phyloP scores from a whole-genome alignment of 2,329 filamentous ascomycete genomes.

The Xylariaceae sp. region DNA sequence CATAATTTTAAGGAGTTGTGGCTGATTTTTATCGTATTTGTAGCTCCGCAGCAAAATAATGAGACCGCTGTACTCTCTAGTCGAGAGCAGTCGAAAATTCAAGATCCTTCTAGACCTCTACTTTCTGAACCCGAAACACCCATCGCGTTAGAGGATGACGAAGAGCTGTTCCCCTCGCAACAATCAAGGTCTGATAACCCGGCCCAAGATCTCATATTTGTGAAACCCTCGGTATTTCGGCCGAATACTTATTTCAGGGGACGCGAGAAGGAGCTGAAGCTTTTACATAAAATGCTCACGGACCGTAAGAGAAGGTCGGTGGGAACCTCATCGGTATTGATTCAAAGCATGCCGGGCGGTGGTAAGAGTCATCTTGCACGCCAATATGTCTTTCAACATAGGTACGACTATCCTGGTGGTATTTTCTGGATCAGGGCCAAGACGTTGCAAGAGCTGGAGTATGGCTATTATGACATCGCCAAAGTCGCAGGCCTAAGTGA shows the following conservation, averaged over 20 bases:
- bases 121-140: slow-evolving; percentile 27
- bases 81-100: slow-evolving; percentile 26
- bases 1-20: slow-evolving; percentile 20
- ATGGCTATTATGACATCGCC: slow-evolving; percentile 62
- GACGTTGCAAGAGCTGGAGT: slow-evolving; percentile 51
- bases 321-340: slow-evolving; percentile 57
- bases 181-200: slow-evolving; percentile 25
- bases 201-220: slow-evolving; percentile 32
- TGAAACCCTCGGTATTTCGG: slow-evolving; percentile 51
- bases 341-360: slow-evolving; percentile 59
- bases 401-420: slow-evolving; percentile 55
- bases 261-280: slow-evolving; percentile 50
- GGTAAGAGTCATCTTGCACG: slow-evolving; percentile 65
- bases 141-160: slow-evolving; percentile 20
- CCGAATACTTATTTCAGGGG: slow-evolving; percentile 56
- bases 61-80: slow-evolving; percentile 28
- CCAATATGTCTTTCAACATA: slow-evolving; percentile 59
- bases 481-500: slow-evolving; percentile 48
- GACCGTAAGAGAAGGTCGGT: slow-evolving; percentile 49
- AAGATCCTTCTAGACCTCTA: slow-evolving; percentile 25
- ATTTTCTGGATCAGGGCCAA: slow-evolving; percentile 66
- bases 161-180: slow-evolving; percentile 29
- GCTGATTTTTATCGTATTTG: slow-evolving; percentile 31
- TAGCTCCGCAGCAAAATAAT: slow-evolving; percentile 33
- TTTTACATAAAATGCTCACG: slow-evolving; percentile 54